phyloP scores from a whole-genome alignment of 2,329 filamentous ascomycete species.

The Exserohilum turcica region DNA sequence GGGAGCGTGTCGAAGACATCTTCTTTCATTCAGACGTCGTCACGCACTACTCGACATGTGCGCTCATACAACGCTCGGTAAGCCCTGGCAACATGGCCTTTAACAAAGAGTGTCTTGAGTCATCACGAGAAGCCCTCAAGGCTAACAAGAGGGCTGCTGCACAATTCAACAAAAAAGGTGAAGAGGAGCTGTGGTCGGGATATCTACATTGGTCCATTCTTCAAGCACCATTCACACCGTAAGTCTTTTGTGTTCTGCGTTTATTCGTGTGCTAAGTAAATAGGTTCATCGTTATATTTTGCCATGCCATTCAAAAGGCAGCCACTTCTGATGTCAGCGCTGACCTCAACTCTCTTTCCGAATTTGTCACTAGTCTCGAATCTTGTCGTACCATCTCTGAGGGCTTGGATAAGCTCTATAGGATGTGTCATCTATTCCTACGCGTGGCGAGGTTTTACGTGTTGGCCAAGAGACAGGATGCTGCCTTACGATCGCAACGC shows the following conservation, averaged over 20 bases:
- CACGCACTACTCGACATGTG: slow-evolving; percentile 41
- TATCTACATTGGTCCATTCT: slow-evolving; percentile 40
- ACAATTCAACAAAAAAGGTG: slow-evolving; percentile 40
- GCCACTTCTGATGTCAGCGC: slow-evolving; percentile 57
- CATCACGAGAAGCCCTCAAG: slow-evolving; percentile 38
- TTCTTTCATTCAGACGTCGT: slow-evolving; percentile 42
- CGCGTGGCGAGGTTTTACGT: slow-evolving; percentile 67
- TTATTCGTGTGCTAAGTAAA: neutral
- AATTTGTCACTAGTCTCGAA: slow-evolving; percentile 63
- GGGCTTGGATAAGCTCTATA: slow-evolving; percentile 64
- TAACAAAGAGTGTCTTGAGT: slow-evolving; percentile 39
- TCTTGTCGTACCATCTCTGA: slow-evolving; percentile 60
- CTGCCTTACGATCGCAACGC: slow-evolving; percentile 3
- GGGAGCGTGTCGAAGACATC: slow-evolving; percentile 34
- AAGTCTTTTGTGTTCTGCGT: neutral
- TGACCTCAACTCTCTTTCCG: slow-evolving; percentile 61
- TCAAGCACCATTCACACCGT: slow-evolving; percentile 55
- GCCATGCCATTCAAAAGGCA: slow-evolving; percentile 59
- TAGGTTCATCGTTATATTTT: slow-evolving; percentile 56
- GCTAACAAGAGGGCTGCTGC: slow-evolving; percentile 37
- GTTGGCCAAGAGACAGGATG: slow-evolving; percentile 60
- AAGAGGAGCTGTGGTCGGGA: slow-evolving; percentile 42
- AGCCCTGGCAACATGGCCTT: slow-evolving; percentile 41
- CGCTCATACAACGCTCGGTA: slow-evolving; percentile 41
- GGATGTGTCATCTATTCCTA: slow-evolving; percentile 66